Percentiles rank a stretch among this genome's conserved stretches.
Evolutionary conservation across 1,284 basidiomycete species (phyloP).

Genomic region (Ganoderma leucocontextum): DNA sequence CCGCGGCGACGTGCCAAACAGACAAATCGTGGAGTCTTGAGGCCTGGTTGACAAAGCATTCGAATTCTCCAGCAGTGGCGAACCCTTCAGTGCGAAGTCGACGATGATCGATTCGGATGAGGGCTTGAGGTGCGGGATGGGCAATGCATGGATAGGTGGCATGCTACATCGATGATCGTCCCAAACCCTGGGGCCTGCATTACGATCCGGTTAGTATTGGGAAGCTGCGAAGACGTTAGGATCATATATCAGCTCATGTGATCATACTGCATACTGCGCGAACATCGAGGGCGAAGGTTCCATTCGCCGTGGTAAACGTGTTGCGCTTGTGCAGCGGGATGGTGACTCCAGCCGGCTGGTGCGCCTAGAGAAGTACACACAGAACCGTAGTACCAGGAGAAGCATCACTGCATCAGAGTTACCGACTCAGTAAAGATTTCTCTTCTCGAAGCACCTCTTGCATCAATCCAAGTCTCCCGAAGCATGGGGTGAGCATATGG

Average conservation of each 20-base stretch:
- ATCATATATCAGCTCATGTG: too few relatives aligned
- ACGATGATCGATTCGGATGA: too few relatives aligned
- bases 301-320: constrained; percentile 29
- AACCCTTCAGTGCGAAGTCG: too few relatives aligned
- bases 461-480: background rate
- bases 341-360: constrained; percentile 12
- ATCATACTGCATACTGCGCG: too few relatives aligned
- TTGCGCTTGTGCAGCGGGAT: constrained; percentile 29
- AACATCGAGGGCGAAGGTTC: constrained; percentile 12
- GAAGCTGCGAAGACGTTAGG: too few relatives aligned
- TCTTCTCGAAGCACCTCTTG: background rate
- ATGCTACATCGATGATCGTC: too few relatives aligned
- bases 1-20: background rate
- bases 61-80: too few relatives aligned
- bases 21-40: background rate
- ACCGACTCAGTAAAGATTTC: background rate
- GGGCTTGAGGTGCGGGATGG: too few relatives aligned
- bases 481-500: background rate
- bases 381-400: background rate
- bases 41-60: background rate
- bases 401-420: background rate
- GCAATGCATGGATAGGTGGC: too few relatives aligned
- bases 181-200: too few relatives aligned
- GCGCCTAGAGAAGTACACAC: background rate
- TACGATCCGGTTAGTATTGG: too few relatives aligned